Percentiles rank a stretch among this genome's conserved stretches.
These are phyloP conservation scores for Monosporascus sp. DNA, from an alignment of 2,329 filamentous ascomycete genomes.

Conservation along the genomic window DNA sequence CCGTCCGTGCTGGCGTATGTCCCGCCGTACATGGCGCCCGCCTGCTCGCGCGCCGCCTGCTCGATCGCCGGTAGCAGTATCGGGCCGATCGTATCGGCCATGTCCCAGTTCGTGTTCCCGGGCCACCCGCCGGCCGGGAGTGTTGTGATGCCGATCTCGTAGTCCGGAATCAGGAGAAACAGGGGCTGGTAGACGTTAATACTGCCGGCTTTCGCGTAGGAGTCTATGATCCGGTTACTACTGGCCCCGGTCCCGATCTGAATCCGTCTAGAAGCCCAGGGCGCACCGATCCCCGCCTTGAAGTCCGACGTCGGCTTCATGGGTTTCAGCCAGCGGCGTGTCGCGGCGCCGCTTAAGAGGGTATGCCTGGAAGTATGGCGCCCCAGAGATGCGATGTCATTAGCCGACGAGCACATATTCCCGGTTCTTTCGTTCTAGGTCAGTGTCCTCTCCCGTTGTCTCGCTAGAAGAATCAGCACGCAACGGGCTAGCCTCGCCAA, in stretches of 20 bases:
- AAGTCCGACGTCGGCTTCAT: constrained; percentile 31
- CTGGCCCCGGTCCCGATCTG: constrained; percentile 10
- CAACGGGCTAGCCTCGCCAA: constrained; percentile 38
- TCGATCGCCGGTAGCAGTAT: constrained; percentile 22
- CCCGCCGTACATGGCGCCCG: constrained; percentile 15
- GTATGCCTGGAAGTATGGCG: constrained; percentile 35
- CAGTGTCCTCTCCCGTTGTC: background rate
- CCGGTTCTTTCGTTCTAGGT: constrained; percentile 26
- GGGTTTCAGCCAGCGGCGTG: constrained; percentile 42
- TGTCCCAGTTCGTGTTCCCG: constrained; percentile 25
- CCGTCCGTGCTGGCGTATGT: constrained; percentile 10
- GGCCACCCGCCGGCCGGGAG: constrained; percentile 23
- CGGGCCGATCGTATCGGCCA: constrained; percentile 20
- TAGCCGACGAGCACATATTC: constrained; percentile 38
- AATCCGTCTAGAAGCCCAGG: constrained; percentile 39
- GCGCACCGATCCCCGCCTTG: constrained; percentile 33
- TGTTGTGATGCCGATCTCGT: constrained; percentile 20
- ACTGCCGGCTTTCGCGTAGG: constrained; percentile 25
- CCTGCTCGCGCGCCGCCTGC: constrained; percentile 16
- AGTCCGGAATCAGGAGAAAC: constrained; percentile 23
- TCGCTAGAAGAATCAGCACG: constrained; percentile 9
- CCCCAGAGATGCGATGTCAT: constrained; percentile 38
- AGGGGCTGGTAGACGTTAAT: constrained; percentile 24
- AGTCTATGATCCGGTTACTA: constrained; percentile 21
- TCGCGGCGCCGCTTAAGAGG: constrained; percentile 29